Percentiles rank a stretch among this genome's conserved stretches.
phyloP scores from a whole-genome alignment of 2,329 filamentous ascomycete species.

The Trichoderma hamatum region DNA sequence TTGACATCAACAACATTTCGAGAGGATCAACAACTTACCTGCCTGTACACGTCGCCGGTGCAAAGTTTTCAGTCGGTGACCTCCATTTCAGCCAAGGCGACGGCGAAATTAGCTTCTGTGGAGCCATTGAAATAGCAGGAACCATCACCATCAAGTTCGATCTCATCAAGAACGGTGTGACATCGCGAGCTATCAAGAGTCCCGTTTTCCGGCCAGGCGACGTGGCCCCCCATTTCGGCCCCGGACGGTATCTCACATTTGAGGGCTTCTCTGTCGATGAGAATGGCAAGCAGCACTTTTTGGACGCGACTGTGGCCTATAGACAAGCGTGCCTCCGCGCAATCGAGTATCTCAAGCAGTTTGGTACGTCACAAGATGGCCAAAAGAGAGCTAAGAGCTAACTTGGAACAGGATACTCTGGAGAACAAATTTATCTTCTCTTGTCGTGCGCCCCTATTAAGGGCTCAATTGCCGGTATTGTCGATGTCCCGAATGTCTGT shows the following conservation, averaged over 20 bases:
- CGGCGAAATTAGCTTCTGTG: constrained; percentile 86
- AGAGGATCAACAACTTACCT: constrained; percentile 82
- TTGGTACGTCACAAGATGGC: constrained; percentile 32
- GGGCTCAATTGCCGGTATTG: constrained; percentile 85
- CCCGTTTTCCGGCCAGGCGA: constrained; percentile 86
- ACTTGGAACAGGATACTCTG: constrained; percentile 58
- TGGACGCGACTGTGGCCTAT: constrained; percentile 86
- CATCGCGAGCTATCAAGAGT: constrained; percentile 73
- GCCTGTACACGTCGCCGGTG: constrained; percentile 82
- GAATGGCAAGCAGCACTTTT: constrained; percentile 83
- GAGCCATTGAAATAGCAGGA: constrained; percentile 93
- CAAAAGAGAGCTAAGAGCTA: neutral
- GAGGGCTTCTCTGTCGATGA: constrained; percentile 89
- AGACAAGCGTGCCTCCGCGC: constrained; percentile 72
- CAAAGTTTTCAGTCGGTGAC: constrained; percentile 89
- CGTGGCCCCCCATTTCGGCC: constrained; percentile 85
- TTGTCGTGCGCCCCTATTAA: constrained; percentile 85
- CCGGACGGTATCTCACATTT: constrained; percentile 58
- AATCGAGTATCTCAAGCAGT: constrained; percentile 44
- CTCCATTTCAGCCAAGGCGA: constrained; percentile 83
- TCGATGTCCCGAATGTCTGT: constrained; percentile 89
- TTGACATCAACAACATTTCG: constrained; percentile 86
- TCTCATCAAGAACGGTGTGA: constrained; percentile 80
- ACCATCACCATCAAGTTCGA: constrained; percentile 88
- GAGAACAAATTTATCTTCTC: constrained; percentile 82